Percentiles rank a stretch among this genome's conserved stretches.
phyloP scores from a whole-genome alignment of 78 protist genomes.

The Anaeramoeba ignava region DNA sequence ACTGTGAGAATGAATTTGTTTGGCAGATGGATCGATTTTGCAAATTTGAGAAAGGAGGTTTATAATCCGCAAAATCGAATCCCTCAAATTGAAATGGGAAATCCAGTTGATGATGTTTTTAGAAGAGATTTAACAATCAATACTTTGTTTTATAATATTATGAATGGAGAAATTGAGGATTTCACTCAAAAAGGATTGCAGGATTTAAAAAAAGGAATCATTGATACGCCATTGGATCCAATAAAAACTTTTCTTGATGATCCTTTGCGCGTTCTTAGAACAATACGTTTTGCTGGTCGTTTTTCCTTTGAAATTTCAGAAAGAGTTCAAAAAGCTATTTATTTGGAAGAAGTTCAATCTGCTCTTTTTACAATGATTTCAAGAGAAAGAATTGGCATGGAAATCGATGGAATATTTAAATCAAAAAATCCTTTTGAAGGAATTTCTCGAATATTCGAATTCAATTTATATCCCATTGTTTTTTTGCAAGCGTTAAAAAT shows the following conservation, averaged over 20 bases:
- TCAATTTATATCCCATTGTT: no score
- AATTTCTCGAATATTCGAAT: no score
- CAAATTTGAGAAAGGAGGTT: slow-evolving; percentile 66
- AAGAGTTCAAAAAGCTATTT: background rate
- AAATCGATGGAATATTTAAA: no score
- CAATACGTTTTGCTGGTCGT: slow-evolving; percentile 70
- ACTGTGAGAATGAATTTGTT: slow-evolving; percentile 59
- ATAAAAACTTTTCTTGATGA: slow-evolving; percentile 77
- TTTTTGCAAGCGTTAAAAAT: no score
- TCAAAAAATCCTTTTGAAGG: no score
- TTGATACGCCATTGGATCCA: slow-evolving; percentile 78
- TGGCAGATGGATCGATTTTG: slow-evolving; percentile 67
- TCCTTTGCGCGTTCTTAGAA: slow-evolving; percentile 80
- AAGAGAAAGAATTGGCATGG: background rate
- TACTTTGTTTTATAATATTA: slow-evolving; percentile 77
- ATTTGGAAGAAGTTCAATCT: background rate
- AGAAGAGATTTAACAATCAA: slow-evolving; percentile 90
- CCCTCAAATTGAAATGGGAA: slow-evolving; percentile 39
- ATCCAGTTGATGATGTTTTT: slow-evolving; percentile 72
- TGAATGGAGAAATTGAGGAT: slow-evolving; percentile 20
- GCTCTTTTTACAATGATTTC: background rate
- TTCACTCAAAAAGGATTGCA: slow-evolving; percentile 34
- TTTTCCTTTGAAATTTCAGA: slow-evolving; percentile 37
- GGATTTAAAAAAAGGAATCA: slow-evolving; percentile 44
- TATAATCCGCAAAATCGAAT: background rate